Conservation (phyloP, 148 eudicot genomes). For the Selenicereus undatus region DNA sequence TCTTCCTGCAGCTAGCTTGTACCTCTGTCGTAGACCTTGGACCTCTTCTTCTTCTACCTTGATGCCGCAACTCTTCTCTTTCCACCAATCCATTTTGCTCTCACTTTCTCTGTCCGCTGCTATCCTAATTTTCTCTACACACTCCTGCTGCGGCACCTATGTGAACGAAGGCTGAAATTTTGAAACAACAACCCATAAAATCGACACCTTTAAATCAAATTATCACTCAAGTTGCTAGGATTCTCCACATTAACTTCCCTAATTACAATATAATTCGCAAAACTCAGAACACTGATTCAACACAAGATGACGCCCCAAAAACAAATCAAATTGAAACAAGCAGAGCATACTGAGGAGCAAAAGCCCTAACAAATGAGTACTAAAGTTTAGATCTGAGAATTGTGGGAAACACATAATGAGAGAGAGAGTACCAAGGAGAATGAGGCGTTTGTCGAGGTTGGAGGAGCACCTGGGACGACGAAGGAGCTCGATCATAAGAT, state of each 20-base stretch:
- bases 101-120: too few relatives aligned
- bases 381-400: slow-evolving; percentile 14
- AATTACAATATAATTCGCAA: too few relatives aligned
- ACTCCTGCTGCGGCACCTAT: too few relatives aligned
- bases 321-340: not conserved
- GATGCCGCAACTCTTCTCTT: too few relatives aligned
- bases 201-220: not conserved
- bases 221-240: not conserved
- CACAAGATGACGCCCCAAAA: not conserved
- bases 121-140: too few relatives aligned
- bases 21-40: too few relatives aligned
- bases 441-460: slow-evolving; percentile 92
- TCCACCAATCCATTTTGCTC: too few relatives aligned
- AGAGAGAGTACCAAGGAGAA: slow-evolving; percentile 57
- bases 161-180: not conserved
- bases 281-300: not conserved
- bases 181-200: not conserved
- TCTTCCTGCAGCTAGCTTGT: too few relatives aligned
- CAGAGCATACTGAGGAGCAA: not conserved
- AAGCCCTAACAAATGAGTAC: not conserved
- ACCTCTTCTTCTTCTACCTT: too few relatives aligned
- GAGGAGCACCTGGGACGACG: slow-evolving; percentile 85
- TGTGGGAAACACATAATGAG: not conserved
- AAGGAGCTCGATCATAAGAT: slow-evolving; percentile 83
- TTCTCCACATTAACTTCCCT: not conserved